phyloP scores from a whole-genome alignment of 495 filamentous ascomycete genomes.

The Acidiella bohemica region DNA sequence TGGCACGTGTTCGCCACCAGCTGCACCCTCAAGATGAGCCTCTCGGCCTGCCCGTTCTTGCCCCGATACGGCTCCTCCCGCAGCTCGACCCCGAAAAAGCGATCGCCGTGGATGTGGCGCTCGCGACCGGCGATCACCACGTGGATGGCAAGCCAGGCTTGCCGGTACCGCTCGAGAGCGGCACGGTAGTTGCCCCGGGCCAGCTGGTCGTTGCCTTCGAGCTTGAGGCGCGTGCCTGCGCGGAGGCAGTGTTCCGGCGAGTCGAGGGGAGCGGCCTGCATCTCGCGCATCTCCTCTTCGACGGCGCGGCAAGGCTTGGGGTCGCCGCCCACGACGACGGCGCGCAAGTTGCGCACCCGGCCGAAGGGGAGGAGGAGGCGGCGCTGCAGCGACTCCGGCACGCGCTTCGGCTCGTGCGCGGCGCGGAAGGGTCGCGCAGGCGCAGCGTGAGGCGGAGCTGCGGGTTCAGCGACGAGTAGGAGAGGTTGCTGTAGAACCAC shows the following conservation, averaged over 20 bases:
- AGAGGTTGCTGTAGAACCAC: conserved; percentile 37
- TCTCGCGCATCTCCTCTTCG: conserved; percentile 24
- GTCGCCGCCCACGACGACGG: conserved; percentile 26
- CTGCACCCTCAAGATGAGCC: conserved; percentile 34
- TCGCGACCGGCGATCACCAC: conserved; percentile 31
- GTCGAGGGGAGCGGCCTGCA: conserved; percentile 26
- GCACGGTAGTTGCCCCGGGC: conserved; percentile 17
- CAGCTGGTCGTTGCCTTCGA: conserved; percentile 30
- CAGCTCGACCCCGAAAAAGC: conserved; percentile 30
- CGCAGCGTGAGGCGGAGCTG: conserved; percentile 31
- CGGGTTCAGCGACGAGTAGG: conserved; percentile 30
- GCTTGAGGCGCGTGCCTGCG: conserved; percentile 29
- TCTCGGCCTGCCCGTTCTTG: conserved; percentile 31
- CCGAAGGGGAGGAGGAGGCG: conserved; percentile 33
- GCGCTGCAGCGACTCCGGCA: conserved; percentile 29
- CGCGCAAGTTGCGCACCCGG: conserved; percentile 29
- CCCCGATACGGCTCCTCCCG: conserved; percentile 25
- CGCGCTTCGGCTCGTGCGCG: conserved; percentile 23
- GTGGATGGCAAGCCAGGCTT: conserved; percentile 35
- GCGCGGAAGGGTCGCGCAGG: conserved; percentile 31
- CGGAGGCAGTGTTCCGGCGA: conserved; percentile 32
- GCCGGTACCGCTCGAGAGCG: conserved; percentile 31
- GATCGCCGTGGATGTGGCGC: conserved; percentile 34
- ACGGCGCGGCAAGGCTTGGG: conserved; percentile 25
- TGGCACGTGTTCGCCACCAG: conserved; percentile 35